Evolutionary conservation across 2,329 filamentous ascomycete genomes (phyloP).

Genomic region (Fusarium incarnatum): DNA sequence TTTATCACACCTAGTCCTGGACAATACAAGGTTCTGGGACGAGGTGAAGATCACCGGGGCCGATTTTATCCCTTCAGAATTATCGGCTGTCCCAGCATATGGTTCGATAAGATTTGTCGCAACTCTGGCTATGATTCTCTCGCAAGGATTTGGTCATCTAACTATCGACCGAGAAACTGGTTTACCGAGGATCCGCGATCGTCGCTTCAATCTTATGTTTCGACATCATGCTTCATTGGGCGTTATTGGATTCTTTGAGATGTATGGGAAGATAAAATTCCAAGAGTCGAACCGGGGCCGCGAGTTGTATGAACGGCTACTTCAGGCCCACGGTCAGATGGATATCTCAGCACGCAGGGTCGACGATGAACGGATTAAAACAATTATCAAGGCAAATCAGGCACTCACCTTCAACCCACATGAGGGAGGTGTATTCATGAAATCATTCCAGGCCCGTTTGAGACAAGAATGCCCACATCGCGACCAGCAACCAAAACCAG

Average conservation of each 20-base stretch:
- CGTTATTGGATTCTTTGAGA: neutral
- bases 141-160: accelerated
- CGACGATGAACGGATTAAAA: too few species aligned
- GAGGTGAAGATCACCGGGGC: neutral
- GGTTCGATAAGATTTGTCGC: neutral
- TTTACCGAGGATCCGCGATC: accelerated
- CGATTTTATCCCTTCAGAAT: neutral
- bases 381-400: too few species aligned
- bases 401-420: too few species aligned
- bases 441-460: too few species aligned
- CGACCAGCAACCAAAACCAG: too few species aligned
- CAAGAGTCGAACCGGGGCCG: too few species aligned
- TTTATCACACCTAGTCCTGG: neutral
- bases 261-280: too few species aligned
- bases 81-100: neutral
- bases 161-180: neutral
- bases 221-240: neutral
- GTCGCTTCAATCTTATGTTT: neutral
- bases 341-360: too few species aligned
- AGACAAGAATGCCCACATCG: too few species aligned
- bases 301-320: too few species aligned
- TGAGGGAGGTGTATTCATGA: too few species aligned
- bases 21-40: neutral
- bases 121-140: neutral
- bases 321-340: too few species aligned